Base-by-base conservation (phyloP, 2,329 filamentous ascomycete genomes). In the Penicillium decumbens region DNA sequence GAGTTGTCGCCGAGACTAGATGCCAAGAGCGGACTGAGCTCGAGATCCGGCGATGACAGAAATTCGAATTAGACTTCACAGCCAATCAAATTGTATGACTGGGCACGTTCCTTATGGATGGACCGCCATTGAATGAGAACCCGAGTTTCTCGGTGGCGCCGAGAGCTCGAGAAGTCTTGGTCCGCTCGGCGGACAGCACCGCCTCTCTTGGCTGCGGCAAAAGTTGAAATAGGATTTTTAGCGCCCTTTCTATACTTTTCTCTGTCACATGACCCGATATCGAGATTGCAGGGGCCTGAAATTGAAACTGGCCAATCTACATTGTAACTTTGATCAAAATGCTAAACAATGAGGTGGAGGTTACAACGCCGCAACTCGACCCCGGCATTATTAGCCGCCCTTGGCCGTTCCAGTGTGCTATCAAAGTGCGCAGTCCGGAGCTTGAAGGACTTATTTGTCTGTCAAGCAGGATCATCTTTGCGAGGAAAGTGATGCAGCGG, bases 381-480 rank as follows among this genome's bases (percentile, higher is more conserved):
- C 45, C 72, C 4, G 66, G 66, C 1, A 48, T 68, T 42, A 51
- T 69, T 13, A 66, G 60, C 29, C 64, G 75, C 49, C 71, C 73
- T 0, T 52, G 60, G 0, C 66, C 70, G n/a, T 76, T 65, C 49
- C 49, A 56, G 18, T 53, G 60, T 13, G 54, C 44, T 6, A 67
- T 75, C 15, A 65, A 49, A 37, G 68, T 71, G 13, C 66, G 72
- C 29, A 67, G 56, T n/a, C 13, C 13, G 20, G 25, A 47, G 45
- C 67, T 71, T 50, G 63, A 56, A 48, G 43, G 58, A 23, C 47
- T 74, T 51, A 66, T 75, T 15, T 48, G n/a, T 44, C 58, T 15
- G 54, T 68, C 7, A 69, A 72, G 56, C 27, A 61, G 27, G 50
- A 66, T 15, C 67, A 71, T 57, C 70, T 71, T 1, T 73, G 69